Base-by-base conservation (phyloP, 257 asterid genomes). In the Knoxia roxburghii region DNA sequence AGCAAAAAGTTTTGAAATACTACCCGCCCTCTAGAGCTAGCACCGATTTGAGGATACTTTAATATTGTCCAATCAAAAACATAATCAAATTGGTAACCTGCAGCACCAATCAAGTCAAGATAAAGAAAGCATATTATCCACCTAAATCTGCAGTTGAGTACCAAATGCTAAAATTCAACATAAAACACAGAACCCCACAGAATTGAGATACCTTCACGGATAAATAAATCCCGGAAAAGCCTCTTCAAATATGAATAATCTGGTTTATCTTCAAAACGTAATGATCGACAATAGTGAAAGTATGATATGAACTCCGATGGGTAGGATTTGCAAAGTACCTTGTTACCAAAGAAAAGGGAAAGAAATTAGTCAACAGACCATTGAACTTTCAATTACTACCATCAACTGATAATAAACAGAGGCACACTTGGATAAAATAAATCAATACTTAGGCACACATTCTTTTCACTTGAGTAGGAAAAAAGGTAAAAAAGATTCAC, bases 31-130 rank as follows among this genome's bases (percentile, higher is more conserved):
- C 91, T 79, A 62, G 98, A 87, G 72, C 93, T 83, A 29, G 96
- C 68, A 70, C 96, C 95, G 62, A 89, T 86, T 81, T 87, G 98
- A 70, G 98, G 98, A 82, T 89, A 84, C 85, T 92, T 92, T 86
- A 91, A 68, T 76, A 89, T 84, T 17, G 98, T 91, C 96, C 98
- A 92, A 77, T 92, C 98, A 77, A 91, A 91, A 56, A 92, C 97
- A 71, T 87, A 92, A 75, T 92, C 98, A 74, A 92, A 89, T 75
- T 92, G 98, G 80, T 89, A 92, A 73, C 97, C 98, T 92, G 83
- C 77, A 71, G 61, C 64, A 61, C 60, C 20, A 51, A 78, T 59
- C 51, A 57, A 57, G 63, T 69, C 72, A 43, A 73, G 48, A 59
- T 1, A 35, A 58, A 32, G 65, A 60, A 4, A 40, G 71, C 1